Conservation (phyloP, 768 basidiomycete species). For the Agaricus sinodeliciosus region DNA sequence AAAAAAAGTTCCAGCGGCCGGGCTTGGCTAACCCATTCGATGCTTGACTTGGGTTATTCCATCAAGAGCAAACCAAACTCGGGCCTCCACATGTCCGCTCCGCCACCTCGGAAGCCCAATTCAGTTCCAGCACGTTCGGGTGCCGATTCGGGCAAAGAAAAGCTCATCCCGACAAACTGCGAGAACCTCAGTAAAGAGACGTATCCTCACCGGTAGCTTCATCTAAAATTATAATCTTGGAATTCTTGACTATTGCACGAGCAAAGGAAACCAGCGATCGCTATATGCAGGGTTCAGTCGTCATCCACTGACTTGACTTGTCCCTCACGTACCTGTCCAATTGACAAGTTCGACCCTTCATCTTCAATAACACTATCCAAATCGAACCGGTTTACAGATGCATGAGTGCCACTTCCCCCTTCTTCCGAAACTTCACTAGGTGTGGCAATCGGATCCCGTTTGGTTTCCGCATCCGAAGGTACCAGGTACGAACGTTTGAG, state of each 20-base stretch:
- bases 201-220: slow-evolving; percentile 65
- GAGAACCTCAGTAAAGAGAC: too few species aligned
- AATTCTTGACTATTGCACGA: slow-evolving; percentile 81
- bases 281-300: slow-evolving; percentile 24
- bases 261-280: slow-evolving; percentile 84
- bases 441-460: slow-evolving; percentile 35
- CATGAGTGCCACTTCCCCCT: slow-evolving; percentile 34
- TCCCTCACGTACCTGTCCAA: slow-evolving; percentile 46
- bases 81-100: neutral
- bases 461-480: slow-evolving; percentile 5
- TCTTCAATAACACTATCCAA: slow-evolving; percentile 82
- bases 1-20: too few species aligned
- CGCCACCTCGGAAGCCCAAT: neutral
- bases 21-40: too few species aligned
- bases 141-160: neutral
- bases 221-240: slow-evolving; percentile 81
- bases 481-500: slow-evolving; percentile 80
- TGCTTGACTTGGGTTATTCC: too few species aligned
- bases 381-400: slow-evolving; percentile 59
- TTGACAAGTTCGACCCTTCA: slow-evolving; percentile 80
- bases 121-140: neutral
- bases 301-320: neutral
- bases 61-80: neutral
- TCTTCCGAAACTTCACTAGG: slow-evolving; percentile 23
- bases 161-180: too few species aligned